Evolutionary conservation across 78 protist genomes (phyloP).

Genomic region (Anaeramoeba flamelloides): DNA sequence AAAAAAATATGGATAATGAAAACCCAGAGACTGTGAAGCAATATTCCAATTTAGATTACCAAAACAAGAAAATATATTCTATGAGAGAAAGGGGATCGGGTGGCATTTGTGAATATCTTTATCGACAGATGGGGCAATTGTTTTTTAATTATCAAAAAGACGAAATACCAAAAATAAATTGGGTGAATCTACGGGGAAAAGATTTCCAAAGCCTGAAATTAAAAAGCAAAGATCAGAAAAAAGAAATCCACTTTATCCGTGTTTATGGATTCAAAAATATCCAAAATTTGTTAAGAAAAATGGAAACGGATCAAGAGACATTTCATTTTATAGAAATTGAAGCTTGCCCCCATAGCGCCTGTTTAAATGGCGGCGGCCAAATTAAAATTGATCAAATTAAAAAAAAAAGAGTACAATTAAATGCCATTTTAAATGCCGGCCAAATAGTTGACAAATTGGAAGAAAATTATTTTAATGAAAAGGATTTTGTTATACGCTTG

Average conservation of each 20-base stretch:
- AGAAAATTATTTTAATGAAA: too few relatives aligned
- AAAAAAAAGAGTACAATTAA: too few relatives aligned
- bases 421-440: too few relatives aligned
- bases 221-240: background rate
- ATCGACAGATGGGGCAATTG: background rate
- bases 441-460: too few relatives aligned
- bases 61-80: background rate
- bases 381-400: too few relatives aligned
- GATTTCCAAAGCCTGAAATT: background rate
- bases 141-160: background rate
- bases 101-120: background rate
- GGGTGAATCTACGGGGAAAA: background rate
- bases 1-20: too few relatives aligned
- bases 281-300: background rate
- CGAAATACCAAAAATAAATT: background rate
- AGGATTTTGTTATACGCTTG: too few relatives aligned
- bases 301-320: background rate
- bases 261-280: background rate
- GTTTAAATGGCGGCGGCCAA: slow-evolving; percentile 1
- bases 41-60: background rate
- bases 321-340: background rate
- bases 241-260: background rate
- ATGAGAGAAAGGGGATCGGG: background rate
- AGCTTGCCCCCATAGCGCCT: background rate
- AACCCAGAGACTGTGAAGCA: background rate